Evolutionary conservation across 2,329 filamentous ascomycete species (phyloP).

Genomic region (Ophiocordyceps australis): DNA sequence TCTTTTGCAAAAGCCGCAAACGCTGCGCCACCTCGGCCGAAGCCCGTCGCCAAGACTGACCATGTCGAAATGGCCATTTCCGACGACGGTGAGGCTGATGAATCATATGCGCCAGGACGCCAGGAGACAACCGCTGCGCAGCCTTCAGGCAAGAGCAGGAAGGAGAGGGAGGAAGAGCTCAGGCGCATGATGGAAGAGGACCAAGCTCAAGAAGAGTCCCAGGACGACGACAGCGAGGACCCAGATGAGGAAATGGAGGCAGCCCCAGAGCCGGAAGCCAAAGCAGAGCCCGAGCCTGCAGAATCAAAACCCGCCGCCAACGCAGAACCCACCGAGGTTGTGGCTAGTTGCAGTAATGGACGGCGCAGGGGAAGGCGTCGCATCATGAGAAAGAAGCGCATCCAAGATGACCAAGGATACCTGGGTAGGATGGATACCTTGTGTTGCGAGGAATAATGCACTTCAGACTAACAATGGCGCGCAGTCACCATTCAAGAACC

Average conservation of each 20-base stretch:
- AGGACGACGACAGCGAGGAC: conserved; percentile 16
- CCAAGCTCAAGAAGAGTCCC: conserved; percentile 34
- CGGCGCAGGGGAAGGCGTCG: conserved; percentile 59
- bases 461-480: neutral
- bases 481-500: conserved; percentile 71
- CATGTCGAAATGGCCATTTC: conserved; percentile 14
- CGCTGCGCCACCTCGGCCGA: conserved; percentile 25
- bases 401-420: conserved; percentile 79
- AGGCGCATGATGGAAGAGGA: conserved; percentile 29
- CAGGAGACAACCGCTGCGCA: conserved; percentile 8
- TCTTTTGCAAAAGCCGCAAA: conserved; percentile 51
- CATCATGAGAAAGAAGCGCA: conserved; percentile 74
- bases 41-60: conserved; percentile 15
- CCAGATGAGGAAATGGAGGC: conserved; percentile 22
- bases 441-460: too few relatives aligned
- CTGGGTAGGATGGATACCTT: conserved; percentile 42
- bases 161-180: conserved; percentile 19
- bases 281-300: conserved; percentile 15
- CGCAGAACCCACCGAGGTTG: conserved; percentile 28
- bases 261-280: conserved; percentile 15
- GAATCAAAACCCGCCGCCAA: conserved; percentile 14
- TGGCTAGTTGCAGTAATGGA: conserved; percentile 35
- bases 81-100: conserved; percentile 21
- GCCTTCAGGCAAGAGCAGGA: conserved; percentile 10
- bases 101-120: conserved; percentile 12